Percentiles rank a stretch among this genome's conserved stretches.
Evolutionary conservation across 176 grass and related monocot genomes (phyloP).

Genomic region (Zea luxurians): DNA sequence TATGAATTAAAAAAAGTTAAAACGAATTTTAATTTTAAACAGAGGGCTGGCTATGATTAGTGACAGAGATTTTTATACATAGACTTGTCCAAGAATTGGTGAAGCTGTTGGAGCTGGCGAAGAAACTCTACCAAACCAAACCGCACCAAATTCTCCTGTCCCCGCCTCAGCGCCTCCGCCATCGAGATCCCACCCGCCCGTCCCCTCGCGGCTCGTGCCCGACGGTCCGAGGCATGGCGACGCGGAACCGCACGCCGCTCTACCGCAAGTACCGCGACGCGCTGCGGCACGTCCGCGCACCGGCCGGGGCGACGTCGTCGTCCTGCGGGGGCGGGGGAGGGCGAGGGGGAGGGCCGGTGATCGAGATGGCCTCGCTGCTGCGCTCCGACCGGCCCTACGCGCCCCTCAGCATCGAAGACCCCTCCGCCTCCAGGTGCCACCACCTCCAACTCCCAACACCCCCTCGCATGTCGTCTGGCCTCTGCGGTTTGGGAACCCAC

Average conservation of each 20-base stretch:
- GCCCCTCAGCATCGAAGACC: conserved; percentile 91
- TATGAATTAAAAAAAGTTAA: too few species aligned
- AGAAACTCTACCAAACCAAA: too few species aligned
- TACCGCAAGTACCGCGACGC: conserved; percentile 71
- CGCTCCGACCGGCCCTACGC: conserved; percentile 70
- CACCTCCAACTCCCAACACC: background rate
- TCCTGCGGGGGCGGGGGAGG: conserved; percentile 40
- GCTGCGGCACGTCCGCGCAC: conserved; percentile 55
- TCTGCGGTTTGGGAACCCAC: background rate
- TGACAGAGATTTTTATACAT: too few species aligned
- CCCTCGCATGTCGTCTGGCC: background rate
- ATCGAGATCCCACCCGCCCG: conserved; percentile 2
- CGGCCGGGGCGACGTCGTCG: conserved; percentile 43
- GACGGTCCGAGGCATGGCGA: conserved; percentile 53
- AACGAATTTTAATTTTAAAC: too few species aligned
- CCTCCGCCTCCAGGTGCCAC: conserved; percentile 70
- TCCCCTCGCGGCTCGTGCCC: background rate
- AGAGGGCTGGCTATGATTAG: too few species aligned
- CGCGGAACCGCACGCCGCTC: conserved; percentile 77
- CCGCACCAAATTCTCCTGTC: background rate
- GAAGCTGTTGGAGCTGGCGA: too few species aligned
- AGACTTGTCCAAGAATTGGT: too few species aligned
- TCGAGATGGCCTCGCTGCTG: conserved; percentile 86
- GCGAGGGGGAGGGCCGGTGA: conserved; percentile 56
- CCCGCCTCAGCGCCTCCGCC: background rate